Base-by-base conservation (phyloP, 2,329 filamentous ascomycete genomes). In the Beauveria rudraprayagi region DNA sequence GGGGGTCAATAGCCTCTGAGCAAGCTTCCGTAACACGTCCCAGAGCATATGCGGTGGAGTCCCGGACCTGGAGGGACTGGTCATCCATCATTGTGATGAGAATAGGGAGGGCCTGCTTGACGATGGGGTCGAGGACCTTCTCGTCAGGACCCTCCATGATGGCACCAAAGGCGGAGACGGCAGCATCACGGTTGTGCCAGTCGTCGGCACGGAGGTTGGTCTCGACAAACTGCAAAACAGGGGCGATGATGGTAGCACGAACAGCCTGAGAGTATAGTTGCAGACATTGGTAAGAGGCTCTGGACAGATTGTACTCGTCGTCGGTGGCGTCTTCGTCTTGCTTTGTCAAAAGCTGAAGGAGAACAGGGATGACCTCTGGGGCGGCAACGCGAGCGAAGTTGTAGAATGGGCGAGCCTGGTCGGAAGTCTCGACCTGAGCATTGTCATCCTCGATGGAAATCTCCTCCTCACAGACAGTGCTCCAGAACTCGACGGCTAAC, bases 141-240 rank as follows among this genome's bases (percentile, higher is more conserved):
- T 96, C 90, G 62, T 97, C 94, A 1, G 94, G 94, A 28, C 94
- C 94, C 72, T 99, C 94, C 92, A 99, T 97, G 69, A 99, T 97
- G 66, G 92, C 94, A 65, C 94, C 94, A 68, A 99, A 97, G 19
- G 94, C 92, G 63, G 94, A 96, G 37, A 99, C 94, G 56, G 94
- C 92, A 58, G 94, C 94, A 78, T 99, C 94, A 68, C 94, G 87
- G 74, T 87, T 85, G 74, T 95, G 92, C 94, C 94, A 99, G 75
- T 97, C 91, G 61, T 96, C 91, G 63, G 85, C 85, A 66, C 92
- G 88, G 56, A 99, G 83, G 77, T 97, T 92, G 69, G 83, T 82
- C 80, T 99, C 94, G 57, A 99, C 93, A 70, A 97, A 99, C 63
- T 84, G 77, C 61, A 99, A 85, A 34, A 99, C 93, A 8, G 91